Base-by-base conservation (phyloP, 768 basidiomycete genomes). In the Boletus huronensis region DNA sequence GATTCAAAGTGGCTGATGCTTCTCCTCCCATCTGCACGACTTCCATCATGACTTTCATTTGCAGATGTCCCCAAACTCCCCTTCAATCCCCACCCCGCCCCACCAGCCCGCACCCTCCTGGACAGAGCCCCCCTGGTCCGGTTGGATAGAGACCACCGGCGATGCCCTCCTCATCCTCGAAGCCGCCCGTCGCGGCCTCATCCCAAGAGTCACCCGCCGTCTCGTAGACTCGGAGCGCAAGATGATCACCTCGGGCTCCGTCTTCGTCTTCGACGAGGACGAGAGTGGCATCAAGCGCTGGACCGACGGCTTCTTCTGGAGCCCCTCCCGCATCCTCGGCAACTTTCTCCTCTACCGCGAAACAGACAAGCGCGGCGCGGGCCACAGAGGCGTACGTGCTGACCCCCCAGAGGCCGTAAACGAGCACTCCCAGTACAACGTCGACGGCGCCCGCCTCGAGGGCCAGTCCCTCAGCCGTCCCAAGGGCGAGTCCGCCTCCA, bases 271-370 rank as follows among this genome's bases (percentile, higher is more conserved):
- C 66, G 93, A 98, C 71, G 95, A 97, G 76, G 88, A 93, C 64
- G 93, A 96, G 74, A 93, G 90, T 65, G 93, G 94, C 26, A 98
- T 98, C 76, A 96, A 95, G 75, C 82, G 95, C 41, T 97, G 94
- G 91, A 98, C 95, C 2, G 95, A 98, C 73, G 93, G 94, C n/a
- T 87, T 90, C 68, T 88, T 89, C 68, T 97, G 95, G 95, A 90
- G 88, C 61, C 95, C 95, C 0, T 89, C 87, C 60, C 79, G 95
- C 54, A 97, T 97, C 26, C 75, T 97, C 54, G 92, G 92, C 63
- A 98, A 98, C 71, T 98, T 97, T 67, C 77, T 98, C 64, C 84
- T 96, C 58, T 98, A 98, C 73, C 87, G 94, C 58, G 92, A 97
- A 74, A 93, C 91, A 6, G 92, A 94, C 70, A 93, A 92, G 72